Conservation (phyloP, 2,329 filamentous ascomycete species). For the Phyllosticta ampelicida region DNA sequence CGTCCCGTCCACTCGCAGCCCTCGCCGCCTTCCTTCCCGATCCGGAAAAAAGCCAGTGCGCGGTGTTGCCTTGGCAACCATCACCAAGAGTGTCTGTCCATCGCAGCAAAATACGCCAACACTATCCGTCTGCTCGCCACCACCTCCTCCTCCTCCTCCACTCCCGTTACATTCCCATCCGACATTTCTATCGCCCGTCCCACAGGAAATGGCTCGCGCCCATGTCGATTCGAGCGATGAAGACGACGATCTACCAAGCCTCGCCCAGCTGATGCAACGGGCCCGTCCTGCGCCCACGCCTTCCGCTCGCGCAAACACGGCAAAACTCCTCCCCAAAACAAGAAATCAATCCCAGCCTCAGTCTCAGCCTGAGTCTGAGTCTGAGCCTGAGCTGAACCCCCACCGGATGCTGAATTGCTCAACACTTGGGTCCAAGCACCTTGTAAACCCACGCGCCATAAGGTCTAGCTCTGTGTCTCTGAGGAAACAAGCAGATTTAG, state of each 20-base stretch:
- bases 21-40: not conserved
- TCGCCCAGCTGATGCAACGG: not conserved
- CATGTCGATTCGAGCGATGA: constrained; percentile 6
- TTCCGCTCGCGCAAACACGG: not conserved
- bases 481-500: constrained; percentile 13
- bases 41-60: not conserved
- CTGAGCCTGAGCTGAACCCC: constrained; percentile 16
- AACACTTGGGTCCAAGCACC: constrained; percentile 19
- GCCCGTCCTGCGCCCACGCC: not conserved
- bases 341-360: too few relatives aligned
- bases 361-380: too few relatives aligned
- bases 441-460: constrained; percentile 20
- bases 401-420: constrained; percentile 25
- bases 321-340: constrained; percentile 15
- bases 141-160: not conserved
- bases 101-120: not conserved
- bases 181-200: not conserved
- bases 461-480: constrained; percentile 2
- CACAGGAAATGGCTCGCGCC: not conserved
- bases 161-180: not conserved
- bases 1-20: constrained; percentile 3
- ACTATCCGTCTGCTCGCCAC: not conserved
- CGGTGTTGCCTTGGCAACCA: constrained; percentile 7
- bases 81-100: not conserved
- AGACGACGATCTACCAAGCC: constrained; percentile 2